Percentiles rank a stretch among this genome's conserved stretches.
Evolutionary conservation across 768 basidiomycete genomes (phyloP).

Genomic region (Tricholoma matsutake): DNA sequence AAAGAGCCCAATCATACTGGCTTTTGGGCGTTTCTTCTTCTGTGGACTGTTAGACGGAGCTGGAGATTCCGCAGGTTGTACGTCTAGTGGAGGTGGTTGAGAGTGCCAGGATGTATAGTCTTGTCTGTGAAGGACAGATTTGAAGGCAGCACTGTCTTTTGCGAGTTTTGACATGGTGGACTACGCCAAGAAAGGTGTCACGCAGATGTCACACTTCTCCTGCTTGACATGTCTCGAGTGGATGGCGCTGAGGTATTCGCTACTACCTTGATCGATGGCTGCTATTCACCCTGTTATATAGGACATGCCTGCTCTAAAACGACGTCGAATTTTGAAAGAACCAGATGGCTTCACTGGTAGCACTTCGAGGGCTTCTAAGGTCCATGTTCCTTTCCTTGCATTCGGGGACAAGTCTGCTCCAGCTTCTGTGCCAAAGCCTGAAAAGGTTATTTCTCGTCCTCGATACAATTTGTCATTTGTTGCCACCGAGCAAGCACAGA

Average conservation of each 20-base stretch:
- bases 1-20: conserved; percentile 42
- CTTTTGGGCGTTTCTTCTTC: conserved; percentile 64
- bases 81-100: conserved; percentile 41
- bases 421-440: neutral
- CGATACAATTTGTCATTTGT: neutral
- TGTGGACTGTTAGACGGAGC: conserved; percentile 22
- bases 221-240: conserved; percentile 8
- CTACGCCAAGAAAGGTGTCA: conserved; percentile 2
- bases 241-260: neutral
- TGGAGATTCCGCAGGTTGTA: conserved; percentile 21
- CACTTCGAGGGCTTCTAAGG: conserved; percentile 6
- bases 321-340: conserved; percentile 13
- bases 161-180: conserved; percentile 61
- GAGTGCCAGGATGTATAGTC: conserved; percentile 79
- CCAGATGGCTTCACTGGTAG: conserved; percentile 16
- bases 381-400: conserved; percentile 12
- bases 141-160: conserved; percentile 72
- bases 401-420: conserved; percentile 6
- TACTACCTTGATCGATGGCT: neutral
- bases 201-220: conserved; percentile 11
- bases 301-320: conserved; percentile 15
- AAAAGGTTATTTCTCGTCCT: neutral
- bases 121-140: conserved; percentile 57
- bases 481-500: neutral
- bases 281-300: neutral